These are phyloP conservation scores for Mallotus japonicus DNA, from an alignment of 441 rosid species.

Conservation along the genomic window DNA sequence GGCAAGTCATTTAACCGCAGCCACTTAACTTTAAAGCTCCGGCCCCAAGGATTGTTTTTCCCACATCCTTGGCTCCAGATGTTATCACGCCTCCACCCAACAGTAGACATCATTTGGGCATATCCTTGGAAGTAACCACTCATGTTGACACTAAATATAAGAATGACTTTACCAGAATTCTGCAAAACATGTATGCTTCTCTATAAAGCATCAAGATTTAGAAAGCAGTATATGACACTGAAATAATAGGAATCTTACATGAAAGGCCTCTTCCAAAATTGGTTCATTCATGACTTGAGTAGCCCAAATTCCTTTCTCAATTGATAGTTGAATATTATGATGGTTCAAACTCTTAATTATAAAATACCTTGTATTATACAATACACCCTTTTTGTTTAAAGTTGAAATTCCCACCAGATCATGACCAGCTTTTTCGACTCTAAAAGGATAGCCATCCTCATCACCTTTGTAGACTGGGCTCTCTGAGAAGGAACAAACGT, in stretches of 20 bases:
- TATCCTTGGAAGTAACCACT: conserved; percentile 99
- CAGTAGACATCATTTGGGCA: conserved; percentile 93
- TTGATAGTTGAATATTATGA: conserved; percentile 70
- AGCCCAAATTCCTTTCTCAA: conserved; percentile 93
- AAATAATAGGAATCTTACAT: conserved; percentile 50
- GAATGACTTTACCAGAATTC: conserved; percentile 79
- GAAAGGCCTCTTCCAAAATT: conserved; percentile 89
- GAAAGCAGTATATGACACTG: conserved; percentile 24
- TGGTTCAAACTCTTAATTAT: conserved; percentile 91
- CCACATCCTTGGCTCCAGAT: conserved; percentile 92
- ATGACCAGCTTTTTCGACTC: conserved; percentile 39
- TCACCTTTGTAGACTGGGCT: conserved; percentile 61
- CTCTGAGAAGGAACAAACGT: conserved; percentile 48
- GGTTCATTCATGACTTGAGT: conserved; percentile 99
- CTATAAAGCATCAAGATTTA: conserved; percentile 32
- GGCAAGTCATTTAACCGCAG: conserved; percentile 77
- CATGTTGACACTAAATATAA: conserved; percentile 96
- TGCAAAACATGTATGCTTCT: conserved; percentile 47
- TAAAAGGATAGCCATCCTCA: conserved; percentile 46
- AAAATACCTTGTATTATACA: conserved; percentile 71
- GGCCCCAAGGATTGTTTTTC: conserved; percentile 89
- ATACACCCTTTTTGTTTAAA: conserved; percentile 40
- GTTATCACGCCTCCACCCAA: conserved; percentile 89
- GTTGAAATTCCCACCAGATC: conserved; percentile 40
- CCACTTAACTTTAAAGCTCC: conserved; percentile 93